Percentiles rank a stretch among this genome's conserved stretches.
These are phyloP conservation scores for Murraya paniculata DNA, from an alignment of 345 rosid genomes.

Conservation along the genomic window DNA sequence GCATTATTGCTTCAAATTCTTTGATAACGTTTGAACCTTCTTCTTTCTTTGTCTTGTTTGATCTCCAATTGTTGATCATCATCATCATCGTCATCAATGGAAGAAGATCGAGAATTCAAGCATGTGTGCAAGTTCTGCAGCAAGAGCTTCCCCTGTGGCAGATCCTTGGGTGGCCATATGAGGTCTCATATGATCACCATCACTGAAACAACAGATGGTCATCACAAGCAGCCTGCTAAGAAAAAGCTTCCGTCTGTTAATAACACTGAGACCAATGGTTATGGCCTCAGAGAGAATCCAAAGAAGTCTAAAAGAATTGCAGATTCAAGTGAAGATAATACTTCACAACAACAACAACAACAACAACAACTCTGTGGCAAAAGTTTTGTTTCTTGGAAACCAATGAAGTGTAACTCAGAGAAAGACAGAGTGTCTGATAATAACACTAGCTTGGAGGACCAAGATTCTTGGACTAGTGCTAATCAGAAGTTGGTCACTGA, in stretches of 20 bases:
- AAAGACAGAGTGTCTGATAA: slow-evolving; percentile 26
- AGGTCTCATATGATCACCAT: slow-evolving; percentile 56
- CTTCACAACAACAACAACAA: not conserved
- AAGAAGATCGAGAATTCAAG: slow-evolving; percentile 34
- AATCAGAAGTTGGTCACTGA: slow-evolving; percentile 31
- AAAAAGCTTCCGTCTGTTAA: slow-evolving; percentile 33
- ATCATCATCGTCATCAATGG: slow-evolving; percentile 20
- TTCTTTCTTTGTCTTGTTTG: not conserved
- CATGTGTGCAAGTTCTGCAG: slow-evolving; percentile 61
- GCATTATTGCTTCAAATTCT: slow-evolving; percentile 14
- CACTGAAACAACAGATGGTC: slow-evolving; percentile 28
- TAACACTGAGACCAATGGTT: slow-evolving; percentile 16
- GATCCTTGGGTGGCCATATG: slow-evolving; percentile 77
- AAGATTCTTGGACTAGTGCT: slow-evolving; percentile 37
- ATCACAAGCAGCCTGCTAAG: slow-evolving; percentile 20
- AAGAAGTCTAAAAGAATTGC: slow-evolving; percentile 47
- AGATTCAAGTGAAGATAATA: slow-evolving; percentile 20
- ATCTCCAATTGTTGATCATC: not conserved
- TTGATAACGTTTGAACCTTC: slow-evolving; percentile 5
- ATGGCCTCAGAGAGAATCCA: slow-evolving; percentile 49
- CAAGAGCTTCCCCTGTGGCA: slow-evolving; percentile 61
- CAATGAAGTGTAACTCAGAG: slow-evolving; percentile 40
- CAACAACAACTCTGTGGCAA: slow-evolving; percentile 22
- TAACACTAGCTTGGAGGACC: slow-evolving; percentile 28
- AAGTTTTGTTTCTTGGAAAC: slow-evolving; percentile 36